These are phyloP conservation scores for Nakazawaea peltata DNA, from an alignment of 805 yeast genomes.

Conservation along the genomic window DNA sequence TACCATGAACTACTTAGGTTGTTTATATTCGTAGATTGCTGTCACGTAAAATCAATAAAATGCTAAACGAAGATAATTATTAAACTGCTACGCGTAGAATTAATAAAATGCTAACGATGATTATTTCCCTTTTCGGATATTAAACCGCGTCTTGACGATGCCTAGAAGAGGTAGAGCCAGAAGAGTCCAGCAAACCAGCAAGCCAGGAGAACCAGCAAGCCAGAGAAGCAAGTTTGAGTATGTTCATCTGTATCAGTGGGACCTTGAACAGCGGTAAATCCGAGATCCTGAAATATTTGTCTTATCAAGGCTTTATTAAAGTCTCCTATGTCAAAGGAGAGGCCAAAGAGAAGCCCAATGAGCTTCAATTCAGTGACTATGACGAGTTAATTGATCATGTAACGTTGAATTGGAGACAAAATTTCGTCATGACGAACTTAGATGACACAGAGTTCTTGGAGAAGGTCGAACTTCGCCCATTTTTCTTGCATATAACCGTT, in stretches of 20 bases:
- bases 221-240: too few relatives aligned
- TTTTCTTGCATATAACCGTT: conserved; percentile 69
- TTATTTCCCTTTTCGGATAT: too few relatives aligned
- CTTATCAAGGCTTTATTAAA: conserved; percentile 41
- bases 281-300: conserved; percentile 51
- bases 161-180: too few relatives aligned
- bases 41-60: too few relatives aligned
- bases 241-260: conserved; percentile 76
- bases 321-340: conserved; percentile 18
- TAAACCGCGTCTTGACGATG: too few relatives aligned
- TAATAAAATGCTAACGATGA: too few relatives aligned
- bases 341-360: conserved; percentile 11
- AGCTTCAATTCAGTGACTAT: conserved; percentile 26
- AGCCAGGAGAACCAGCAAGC: too few relatives aligned
- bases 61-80: too few relatives aligned
- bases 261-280: conserved; percentile 59
- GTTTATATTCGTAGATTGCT: too few relatives aligned
- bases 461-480: conserved; percentile 60
- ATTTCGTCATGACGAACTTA: conserved; percentile 48
- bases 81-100: too few relatives aligned
- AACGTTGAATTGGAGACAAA: conserved; percentile 56
- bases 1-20: too few relatives aligned
- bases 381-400: conserved; percentile 48
- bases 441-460: conserved; percentile 33
- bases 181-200: too few relatives aligned